Evolutionary conservation across 129 eudicot genomes (phyloP).

Genomic region (Sambucus nigra): DNA sequence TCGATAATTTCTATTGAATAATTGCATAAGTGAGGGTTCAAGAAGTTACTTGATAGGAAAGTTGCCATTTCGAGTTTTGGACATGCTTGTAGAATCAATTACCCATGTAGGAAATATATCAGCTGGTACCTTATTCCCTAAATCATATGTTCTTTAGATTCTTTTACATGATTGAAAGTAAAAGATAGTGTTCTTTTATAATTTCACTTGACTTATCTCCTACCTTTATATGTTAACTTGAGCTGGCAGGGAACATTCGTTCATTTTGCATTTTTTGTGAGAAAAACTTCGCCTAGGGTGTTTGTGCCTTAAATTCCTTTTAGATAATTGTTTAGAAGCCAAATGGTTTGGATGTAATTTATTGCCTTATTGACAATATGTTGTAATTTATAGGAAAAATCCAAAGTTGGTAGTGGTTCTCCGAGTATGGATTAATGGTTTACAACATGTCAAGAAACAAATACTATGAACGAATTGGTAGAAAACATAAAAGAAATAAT

Average conservation of each 20-base stretch:
- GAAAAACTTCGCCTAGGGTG: no score
- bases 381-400: constrained; percentile 46
- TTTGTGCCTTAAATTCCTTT: no score
- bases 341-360: neutral
- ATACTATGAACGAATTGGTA: constrained; percentile 85
- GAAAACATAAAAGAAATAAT: constrained; percentile 93
- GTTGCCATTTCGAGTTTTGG: constrained; percentile 74
- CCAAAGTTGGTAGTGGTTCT: constrained; percentile 91
- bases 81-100: constrained; percentile 54
- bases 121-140: constrained; percentile 30
- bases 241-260: no score
- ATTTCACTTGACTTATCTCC: neutral
- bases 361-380: constrained; percentile 7
- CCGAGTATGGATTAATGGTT: constrained; percentile 69
- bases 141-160: constrained; percentile 1
- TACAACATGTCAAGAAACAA: constrained; percentile 78
- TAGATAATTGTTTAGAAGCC: no score
- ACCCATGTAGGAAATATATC: constrained; percentile 56
- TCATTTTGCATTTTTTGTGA: no score
- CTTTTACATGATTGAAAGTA: neutral
- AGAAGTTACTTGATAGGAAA: no score
- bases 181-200: neutral
- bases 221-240: no score
- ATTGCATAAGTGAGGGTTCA: constrained; percentile 41
- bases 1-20: constrained; percentile 31